phyloP scores from a whole-genome alignment of 805 yeast species.

The Maudiozyma saulgeensis region DNA sequence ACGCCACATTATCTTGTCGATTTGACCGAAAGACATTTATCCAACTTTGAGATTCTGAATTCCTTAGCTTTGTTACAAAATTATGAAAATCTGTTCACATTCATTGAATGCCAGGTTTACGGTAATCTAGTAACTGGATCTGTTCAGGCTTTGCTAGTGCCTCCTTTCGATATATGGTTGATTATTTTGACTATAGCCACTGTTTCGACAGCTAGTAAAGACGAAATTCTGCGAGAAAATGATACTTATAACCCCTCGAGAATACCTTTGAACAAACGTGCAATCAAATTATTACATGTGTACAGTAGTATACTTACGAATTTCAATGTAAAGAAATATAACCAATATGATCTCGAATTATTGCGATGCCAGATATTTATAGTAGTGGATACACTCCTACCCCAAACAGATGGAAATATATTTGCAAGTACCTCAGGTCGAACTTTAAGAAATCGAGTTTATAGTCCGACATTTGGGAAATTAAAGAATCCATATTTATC shows the following conservation, averaged over 20 bases:
- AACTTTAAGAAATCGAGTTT: not conserved
- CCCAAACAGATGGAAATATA: not conserved
- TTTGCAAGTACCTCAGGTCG: not conserved
- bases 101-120: constrained; percentile 25
- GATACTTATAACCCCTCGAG: constrained; percentile 24
- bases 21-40: constrained; percentile 13
- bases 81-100: constrained; percentile 31
- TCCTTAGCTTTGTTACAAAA: constrained; percentile 25
- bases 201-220: constrained; percentile 24
- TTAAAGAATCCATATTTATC: not conserved
- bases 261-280: constrained; percentile 27
- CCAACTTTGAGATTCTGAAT: constrained; percentile 22
- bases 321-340: constrained; percentile 10
- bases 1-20: constrained; percentile 22
- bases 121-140: not conserved
- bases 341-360: constrained; percentile 14
- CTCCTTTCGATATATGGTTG: constrained; percentile 28
- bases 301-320: constrained; percentile 14
- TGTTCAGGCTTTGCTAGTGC: constrained; percentile 13
- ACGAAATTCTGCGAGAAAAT: constrained; percentile 14
- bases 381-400: constrained; percentile 14
- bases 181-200: constrained; percentile 33
- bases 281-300: constrained; percentile 23
- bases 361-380: constrained; percentile 26
- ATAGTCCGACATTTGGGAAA: not conserved